Percentiles rank a stretch among this genome's conserved stretches.
phyloP scores from a whole-genome alignment of 2,329 filamentous ascomycete species.

The Calonectria fujianensis region DNA sequence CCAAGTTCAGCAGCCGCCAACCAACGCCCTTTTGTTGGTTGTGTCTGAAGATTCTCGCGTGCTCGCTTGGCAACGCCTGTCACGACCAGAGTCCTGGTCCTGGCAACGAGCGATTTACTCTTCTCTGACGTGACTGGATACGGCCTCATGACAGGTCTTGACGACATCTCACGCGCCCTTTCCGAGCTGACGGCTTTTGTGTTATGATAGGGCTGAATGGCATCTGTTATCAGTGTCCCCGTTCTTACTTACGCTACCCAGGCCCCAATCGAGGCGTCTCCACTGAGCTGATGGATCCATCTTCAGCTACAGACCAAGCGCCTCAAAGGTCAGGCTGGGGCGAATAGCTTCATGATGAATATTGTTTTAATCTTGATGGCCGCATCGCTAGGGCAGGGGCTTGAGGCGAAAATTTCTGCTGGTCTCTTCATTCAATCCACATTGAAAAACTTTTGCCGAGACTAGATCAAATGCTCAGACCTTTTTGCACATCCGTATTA shows the following conservation, averaged over 20 bases:
- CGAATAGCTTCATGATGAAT: conserved; percentile 34
- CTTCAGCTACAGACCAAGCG: conserved; percentile 40
- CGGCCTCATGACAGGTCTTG: conserved; percentile 12
- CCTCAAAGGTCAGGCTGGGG: conserved; percentile 31
- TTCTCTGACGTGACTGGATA: conserved; percentile 33
- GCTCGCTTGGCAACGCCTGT: conserved; percentile 33
- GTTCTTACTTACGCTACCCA: conserved; percentile 36
- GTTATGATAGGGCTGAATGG: conserved; percentile 47
- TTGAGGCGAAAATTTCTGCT: conserved; percentile 36
- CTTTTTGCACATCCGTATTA: conserved; percentile 23
- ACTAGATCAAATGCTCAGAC: conserved; percentile 11
- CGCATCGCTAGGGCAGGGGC: conserved; percentile 39
- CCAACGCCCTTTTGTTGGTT: conserved; percentile 50
- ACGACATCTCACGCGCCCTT: conserved; percentile 25
- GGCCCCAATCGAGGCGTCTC: conserved; percentile 37
- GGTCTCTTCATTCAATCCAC: conserved; percentile 23
- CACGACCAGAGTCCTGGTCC: conserved; percentile 22
- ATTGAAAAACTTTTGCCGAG: conserved; percentile 15
- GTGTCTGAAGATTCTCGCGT: conserved; percentile 36
- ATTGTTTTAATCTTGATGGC: conserved; percentile 29
- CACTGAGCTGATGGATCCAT: conserved; percentile 37
- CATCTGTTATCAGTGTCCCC: conserved; percentile 32
- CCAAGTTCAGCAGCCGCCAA: conserved; percentile 45
- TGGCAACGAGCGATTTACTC: conserved; percentile 15
- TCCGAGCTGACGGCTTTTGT: conserved; percentile 26